Percentiles rank a stretch among this genome's conserved stretches.
Evolutionary conservation across 805 yeast species (phyloP).

Genomic region (Yamadazyma nakazawae): DNA sequence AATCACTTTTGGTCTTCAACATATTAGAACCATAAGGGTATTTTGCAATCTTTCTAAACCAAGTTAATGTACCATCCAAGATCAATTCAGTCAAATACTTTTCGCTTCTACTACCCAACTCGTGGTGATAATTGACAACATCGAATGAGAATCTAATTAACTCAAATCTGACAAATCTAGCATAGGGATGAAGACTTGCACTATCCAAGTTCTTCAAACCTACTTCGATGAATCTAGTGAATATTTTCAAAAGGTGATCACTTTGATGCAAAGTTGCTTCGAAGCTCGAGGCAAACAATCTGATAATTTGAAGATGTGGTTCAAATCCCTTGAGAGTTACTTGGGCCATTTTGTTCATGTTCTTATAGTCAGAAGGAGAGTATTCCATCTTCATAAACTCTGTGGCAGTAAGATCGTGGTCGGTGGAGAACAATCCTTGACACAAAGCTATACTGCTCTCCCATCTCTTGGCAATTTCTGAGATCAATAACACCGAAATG

Average conservation of each 20-base stretch:
- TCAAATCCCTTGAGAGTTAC: slow-evolving; percentile 48
- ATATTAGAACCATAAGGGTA: slow-evolving; percentile 87
- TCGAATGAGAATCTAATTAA: slow-evolving; percentile 66
- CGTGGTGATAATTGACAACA: slow-evolving; percentile 53
- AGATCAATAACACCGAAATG: slow-evolving; percentile 55
- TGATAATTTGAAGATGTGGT: slow-evolving; percentile 68
- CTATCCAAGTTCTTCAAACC: slow-evolving; percentile 49
- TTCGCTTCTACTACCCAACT: slow-evolving; percentile 46
- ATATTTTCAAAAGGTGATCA: slow-evolving; percentile 63
- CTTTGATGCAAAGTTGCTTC: slow-evolving; percentile 76
- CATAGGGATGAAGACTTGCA: slow-evolving; percentile 82
- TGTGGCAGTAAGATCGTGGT: slow-evolving; percentile 53
- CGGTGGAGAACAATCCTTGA: slow-evolving; percentile 62
- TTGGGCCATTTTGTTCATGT: slow-evolving; percentile 50
- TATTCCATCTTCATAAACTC: slow-evolving; percentile 81
- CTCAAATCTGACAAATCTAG: slow-evolving; percentile 74
- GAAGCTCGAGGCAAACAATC: slow-evolving; percentile 70
- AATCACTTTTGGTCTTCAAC: slow-evolving; percentile 67
- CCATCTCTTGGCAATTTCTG: slow-evolving; percentile 70
- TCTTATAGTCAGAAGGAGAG: slow-evolving; percentile 71
- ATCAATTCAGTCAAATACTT: slow-evolving; percentile 48
- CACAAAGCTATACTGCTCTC: slow-evolving; percentile 56
- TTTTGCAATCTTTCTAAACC: slow-evolving; percentile 64
- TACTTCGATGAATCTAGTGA: slow-evolving; percentile 55
- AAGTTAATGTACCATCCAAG: slow-evolving; percentile 65